Base-by-base conservation (phyloP, 2,329 filamentous ascomycete genomes). In the Alternaria atra region DNA sequence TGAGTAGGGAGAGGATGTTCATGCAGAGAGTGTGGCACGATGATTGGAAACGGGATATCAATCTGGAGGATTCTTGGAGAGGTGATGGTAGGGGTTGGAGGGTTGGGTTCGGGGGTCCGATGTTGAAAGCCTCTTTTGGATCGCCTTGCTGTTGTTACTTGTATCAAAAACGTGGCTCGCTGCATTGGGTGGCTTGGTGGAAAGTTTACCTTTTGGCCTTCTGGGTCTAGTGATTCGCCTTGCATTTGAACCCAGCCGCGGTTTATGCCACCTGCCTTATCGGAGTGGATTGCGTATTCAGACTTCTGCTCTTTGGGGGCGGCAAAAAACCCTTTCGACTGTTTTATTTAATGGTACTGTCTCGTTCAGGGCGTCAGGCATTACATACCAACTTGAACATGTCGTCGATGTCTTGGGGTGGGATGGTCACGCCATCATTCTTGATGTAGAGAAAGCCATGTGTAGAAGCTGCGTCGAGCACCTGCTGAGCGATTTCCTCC, bases 371-470 rank as follows among this genome's bases (percentile, higher is more conserved):
- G 13, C 1, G 30, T 8, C 15, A 13, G 30, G 23, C 9, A 12
- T 12, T 9, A 50, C 80, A 69, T 82, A 95, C 93, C 74, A 97
- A 78, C 13, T 85, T 81, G 81, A 97, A 98, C 8, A 91, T 89
- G 44, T 83, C 81, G 9, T 91, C 84, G 40, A 97, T 87, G 54
- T 89, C 86, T 29, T 85, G 79, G 0, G 84, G 80, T 0, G 90
- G 82, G 48, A 97, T 92, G 6, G 90, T 88, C 12, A 84, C 83
- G 43, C 89, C 90, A 23, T 88, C 85, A 73, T 92, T 94, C 73
- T 89, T 90, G 72, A 98, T 89, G 76, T 95, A 98, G 63, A 97
- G 87, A 79, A 98, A 98, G 63, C 94, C 94, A 79, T 93, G 90
- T 55, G 90, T 88, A 37, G 89, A 87, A 2, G 93, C 94, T 1